Base-by-base conservation (phyloP, 768 basidiomycete species). In the Xerocomus spinulosus region DNA sequence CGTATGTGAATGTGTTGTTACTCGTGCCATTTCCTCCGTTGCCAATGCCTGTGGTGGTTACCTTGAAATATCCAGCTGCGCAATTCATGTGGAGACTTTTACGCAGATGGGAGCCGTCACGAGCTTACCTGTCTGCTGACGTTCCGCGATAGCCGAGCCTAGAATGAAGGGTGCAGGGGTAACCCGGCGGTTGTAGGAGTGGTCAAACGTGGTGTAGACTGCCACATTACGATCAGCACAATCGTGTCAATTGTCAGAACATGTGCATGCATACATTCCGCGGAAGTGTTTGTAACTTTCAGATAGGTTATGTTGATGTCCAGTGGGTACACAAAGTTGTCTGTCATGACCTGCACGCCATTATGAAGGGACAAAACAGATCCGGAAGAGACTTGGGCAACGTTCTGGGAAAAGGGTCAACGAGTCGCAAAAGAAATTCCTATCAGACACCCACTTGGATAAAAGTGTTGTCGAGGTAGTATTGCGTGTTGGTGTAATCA, bases 1-100 rank as follows among this genome's bases (percentile, higher is more conserved):
- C 53, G 59, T 87, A 91, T 28, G 61, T 64, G 65, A 89, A 82
- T 1, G 73, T 75, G 61, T 88, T 88, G 66, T 76, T 78, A 65
- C 71, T 86, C 6, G 82, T 85, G 24, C 86, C 85, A 46, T 85
- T 85, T 1, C 82, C 85, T 7, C 15, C 21, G 8, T 26, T 29
- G 17, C 64, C 64, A 59, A 80, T 82, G 12, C 80, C 78, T 1
- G 67, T 64, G 26, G 72, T 60, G 1, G 68, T 61, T 1, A 69
- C 56, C 12, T 67, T 63, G 64, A 81, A 79, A 64, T 75, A 78
- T 17, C 78, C 82, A 41, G 65, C 82, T 79, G 47, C 5, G 14
- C 9, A 21, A 17, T 4, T 21, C 5, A 23, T 6, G 13, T 54
- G n/a, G n/a, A 63, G 32, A 29, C 24, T 8, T 26, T 26, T 9